Evolutionary conservation across 176 grass and related monocot genomes (phyloP).

Genomic region (Phoenix roebelenii): DNA sequence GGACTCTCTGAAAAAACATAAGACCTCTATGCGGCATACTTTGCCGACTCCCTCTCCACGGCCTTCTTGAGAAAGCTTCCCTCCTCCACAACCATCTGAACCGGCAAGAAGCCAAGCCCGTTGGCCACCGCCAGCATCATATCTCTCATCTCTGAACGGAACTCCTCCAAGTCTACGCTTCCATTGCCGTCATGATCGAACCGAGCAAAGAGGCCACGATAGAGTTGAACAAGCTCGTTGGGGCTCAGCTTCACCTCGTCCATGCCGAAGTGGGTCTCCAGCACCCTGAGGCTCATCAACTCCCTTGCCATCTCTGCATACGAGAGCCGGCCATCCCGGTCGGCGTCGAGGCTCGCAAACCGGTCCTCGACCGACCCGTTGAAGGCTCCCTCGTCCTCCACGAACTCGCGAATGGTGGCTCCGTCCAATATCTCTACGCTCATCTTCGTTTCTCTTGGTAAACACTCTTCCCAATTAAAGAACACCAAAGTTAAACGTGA

Average conservation of each 20-base stretch:
- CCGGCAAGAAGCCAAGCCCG: slow-evolving; percentile 49
- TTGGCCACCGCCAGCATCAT: slow-evolving; percentile 72
- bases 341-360: slow-evolving; percentile 43
- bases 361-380: slow-evolving; percentile 35
- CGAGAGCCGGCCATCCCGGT: slow-evolving; percentile 50
- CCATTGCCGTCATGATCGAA: slow-evolving; percentile 72
- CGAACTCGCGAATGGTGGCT: slow-evolving; percentile 41
- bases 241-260: slow-evolving; percentile 22
- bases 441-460: slow-evolving; percentile 21
- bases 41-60: slow-evolving; percentile 43
- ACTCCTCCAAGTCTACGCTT: slow-evolving; percentile 45
- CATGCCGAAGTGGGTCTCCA: slow-evolving; percentile 40
- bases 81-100: slow-evolving; percentile 68
- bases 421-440: slow-evolving; percentile 55
- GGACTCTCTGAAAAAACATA: background rate
- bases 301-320: slow-evolving; percentile 57
- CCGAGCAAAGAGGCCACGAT: slow-evolving; percentile 38
- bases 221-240: slow-evolving; percentile 32
- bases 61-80: slow-evolving; percentile 63
- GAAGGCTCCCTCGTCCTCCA: slow-evolving; percentile 58
- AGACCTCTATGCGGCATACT: background rate
- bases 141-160: slow-evolving; percentile 72
- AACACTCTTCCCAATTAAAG: background rate
- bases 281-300: slow-evolving; percentile 47
- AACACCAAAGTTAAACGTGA: background rate